Percentiles rank a stretch among this genome's conserved stretches.
Evolutionary conservation across 2,329 filamentous ascomycete species (phyloP).

Genomic region (Septoria linicola): DNA sequence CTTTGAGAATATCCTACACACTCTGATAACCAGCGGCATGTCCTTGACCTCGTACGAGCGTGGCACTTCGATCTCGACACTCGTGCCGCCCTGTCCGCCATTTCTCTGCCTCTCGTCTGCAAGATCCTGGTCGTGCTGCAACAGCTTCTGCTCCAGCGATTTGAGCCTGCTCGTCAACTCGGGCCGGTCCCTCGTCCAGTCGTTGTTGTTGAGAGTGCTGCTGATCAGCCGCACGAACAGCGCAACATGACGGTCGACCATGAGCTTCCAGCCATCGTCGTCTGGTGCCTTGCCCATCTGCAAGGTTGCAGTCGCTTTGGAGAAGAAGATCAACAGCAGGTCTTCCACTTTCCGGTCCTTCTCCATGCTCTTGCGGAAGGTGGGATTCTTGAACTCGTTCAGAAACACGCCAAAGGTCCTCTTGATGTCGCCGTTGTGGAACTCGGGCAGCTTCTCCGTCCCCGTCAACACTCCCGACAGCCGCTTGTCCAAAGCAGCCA

Average conservation of each 20-base stretch:
- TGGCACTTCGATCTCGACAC: constrained; percentile 78
- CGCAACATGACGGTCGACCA: constrained; percentile 92
- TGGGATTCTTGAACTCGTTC: constrained; percentile 84
- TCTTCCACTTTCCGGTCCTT: constrained; percentile 93
- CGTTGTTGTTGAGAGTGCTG: constrained; percentile 75
- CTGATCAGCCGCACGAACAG: constrained; percentile 87
- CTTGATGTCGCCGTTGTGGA: constrained; percentile 85
- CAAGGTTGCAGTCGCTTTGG: constrained; percentile 86
- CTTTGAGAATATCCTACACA: constrained; percentile 81
- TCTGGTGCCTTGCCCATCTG: constrained; percentile 71
- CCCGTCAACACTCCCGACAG: constrained; percentile 79
- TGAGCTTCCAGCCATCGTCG: constrained; percentile 85
- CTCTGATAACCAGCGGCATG: constrained; percentile 88
- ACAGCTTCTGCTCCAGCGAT: constrained; percentile 86
- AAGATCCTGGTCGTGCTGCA: constrained; percentile 91
- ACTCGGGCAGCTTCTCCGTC: constrained; percentile 80
- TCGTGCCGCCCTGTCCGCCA: constrained; percentile 59
- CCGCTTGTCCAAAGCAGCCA: constrained; percentile 70
- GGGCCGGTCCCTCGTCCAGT: constrained; percentile 79
- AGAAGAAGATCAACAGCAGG: constrained; percentile 92
- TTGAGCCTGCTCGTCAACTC: constrained; percentile 77
- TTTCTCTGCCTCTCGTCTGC: constrained; percentile 60
- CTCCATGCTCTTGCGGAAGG: constrained; percentile 86
- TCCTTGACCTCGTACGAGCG: constrained; percentile 92
- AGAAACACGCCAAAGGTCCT: constrained; percentile 92